These are phyloP conservation scores for Apiotrichum akiyoshidainum DNA, from an alignment of 1,284 basidiomycete species.

Conservation along the genomic window DNA sequence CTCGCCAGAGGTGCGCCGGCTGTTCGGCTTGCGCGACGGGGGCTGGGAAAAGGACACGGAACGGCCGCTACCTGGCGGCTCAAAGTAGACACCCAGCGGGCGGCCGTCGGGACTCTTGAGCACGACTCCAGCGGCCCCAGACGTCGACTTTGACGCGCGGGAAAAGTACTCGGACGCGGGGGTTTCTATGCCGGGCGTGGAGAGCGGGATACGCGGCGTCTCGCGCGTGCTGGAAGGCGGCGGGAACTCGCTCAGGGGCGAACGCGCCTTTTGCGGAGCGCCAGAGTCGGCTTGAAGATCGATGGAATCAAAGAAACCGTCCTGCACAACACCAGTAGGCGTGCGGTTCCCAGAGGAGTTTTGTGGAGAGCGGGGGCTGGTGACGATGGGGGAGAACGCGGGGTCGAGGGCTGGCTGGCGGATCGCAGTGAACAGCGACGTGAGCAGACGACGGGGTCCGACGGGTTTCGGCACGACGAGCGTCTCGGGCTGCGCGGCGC, in stretches of 20 bases:
- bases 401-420: constrained; percentile 81
- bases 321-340: constrained; percentile 21
- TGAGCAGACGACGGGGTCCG: constrained; percentile 83
- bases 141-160: constrained; percentile 65
- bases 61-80: constrained; percentile 57
- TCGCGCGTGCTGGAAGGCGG: constrained; percentile 19
- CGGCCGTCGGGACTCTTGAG: constrained; percentile 90
- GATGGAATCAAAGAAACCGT: constrained; percentile 43
- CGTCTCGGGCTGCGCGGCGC: constrained; percentile 64
- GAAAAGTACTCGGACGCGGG: constrained; percentile 88
- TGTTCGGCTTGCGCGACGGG: constrained; percentile 16
- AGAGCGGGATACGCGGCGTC: constrained; percentile 17
- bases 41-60: background rate
- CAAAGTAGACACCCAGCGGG: constrained; percentile 91
- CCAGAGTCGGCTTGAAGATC: constrained; percentile 4
- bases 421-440: constrained; percentile 80
- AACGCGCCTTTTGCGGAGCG: constrained; percentile 26
- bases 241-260: constrained; percentile 38
- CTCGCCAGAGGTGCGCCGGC: constrained; percentile 25
- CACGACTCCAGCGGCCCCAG: constrained; percentile 80
- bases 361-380: constrained; percentile 71
- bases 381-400: constrained; percentile 86
- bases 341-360: constrained; percentile 33
- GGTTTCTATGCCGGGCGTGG: constrained; percentile 35
- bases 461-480: constrained; percentile 94